Percentiles rank a stretch among this genome's conserved stretches.
These are phyloP conservation scores for Herpomyces periplanetae DNA, from an alignment of 2,329 filamentous ascomycete genomes.

Conservation along the genomic window DNA sequence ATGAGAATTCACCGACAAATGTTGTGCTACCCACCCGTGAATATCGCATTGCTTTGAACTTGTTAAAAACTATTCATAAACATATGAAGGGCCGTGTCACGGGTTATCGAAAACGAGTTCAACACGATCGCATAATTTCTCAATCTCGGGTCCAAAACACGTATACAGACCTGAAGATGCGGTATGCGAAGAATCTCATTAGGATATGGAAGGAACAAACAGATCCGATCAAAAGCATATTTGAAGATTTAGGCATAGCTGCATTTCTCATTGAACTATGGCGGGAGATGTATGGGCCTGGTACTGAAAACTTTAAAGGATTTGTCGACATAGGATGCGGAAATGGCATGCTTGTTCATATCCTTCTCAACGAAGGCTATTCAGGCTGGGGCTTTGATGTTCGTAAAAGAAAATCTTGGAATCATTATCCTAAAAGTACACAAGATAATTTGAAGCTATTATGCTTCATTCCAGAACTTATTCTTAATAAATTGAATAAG, in stretches of 20 bases:
- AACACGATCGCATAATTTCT: constrained; percentile 43
- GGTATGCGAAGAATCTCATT: constrained; percentile 30
- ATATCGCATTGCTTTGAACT: constrained; percentile 22
- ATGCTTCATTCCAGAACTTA: constrained; percentile 17
- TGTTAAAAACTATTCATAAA: constrained; percentile 27
- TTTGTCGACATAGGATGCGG: constrained; percentile 91
- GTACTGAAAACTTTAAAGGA: constrained; percentile 21
- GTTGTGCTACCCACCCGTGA: constrained; percentile 11
- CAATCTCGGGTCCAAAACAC: constrained; percentile 41
- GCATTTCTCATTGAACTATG: constrained; percentile 77
- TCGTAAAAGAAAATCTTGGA: constrained; percentile 47
- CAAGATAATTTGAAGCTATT: constrained; percentile 15
- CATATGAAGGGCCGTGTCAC: constrained; percentile 22
- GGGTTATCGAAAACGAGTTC: constrained; percentile 40
- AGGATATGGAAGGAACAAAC: constrained; percentile 50
- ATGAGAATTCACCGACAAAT: constrained; percentile 3
- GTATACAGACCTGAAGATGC: constrained; percentile 37
- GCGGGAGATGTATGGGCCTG: constrained; percentile 29
- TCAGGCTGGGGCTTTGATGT: constrained; percentile 69
- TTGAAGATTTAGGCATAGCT: constrained; percentile 65
- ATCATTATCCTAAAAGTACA: constrained; percentile 17
- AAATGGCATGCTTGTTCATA: constrained; percentile 55
- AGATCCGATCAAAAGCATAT: constrained; percentile 63
- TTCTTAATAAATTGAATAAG: constrained; percentile 3
- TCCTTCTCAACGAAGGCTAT: constrained; percentile 45